These are phyloP conservation scores for Meira nashicola DNA, from an alignment of 1,284 basidiomycete species.

Conservation along the genomic window DNA sequence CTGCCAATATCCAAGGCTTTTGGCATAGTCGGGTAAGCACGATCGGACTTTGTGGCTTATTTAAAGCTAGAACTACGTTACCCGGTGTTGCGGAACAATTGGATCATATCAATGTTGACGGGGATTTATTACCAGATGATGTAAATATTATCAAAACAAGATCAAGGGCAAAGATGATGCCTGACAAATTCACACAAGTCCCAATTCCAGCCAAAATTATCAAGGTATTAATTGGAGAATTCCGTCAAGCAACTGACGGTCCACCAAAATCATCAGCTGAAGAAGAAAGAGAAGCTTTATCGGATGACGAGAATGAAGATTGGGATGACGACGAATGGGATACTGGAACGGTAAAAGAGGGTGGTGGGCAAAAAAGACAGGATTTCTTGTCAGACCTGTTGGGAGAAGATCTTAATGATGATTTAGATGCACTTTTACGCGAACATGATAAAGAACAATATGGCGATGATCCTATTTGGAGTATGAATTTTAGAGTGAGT, in stretches of 20 bases:
- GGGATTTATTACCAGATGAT: constrained; percentile 68
- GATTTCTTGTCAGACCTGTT: constrained; percentile 43
- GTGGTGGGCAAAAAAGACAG: constrained; percentile 57
- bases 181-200: constrained; percentile 76
- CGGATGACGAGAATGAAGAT: constrained; percentile 40
- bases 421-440: constrained; percentile 60
- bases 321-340: constrained; percentile 44
- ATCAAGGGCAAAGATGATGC: constrained; percentile 75
- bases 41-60: constrained; percentile 73
- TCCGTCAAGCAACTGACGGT: constrained; percentile 59
- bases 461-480: constrained; percentile 75
- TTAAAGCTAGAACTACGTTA: constrained; percentile 62
- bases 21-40: constrained; percentile 63
- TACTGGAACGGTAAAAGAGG: constrained; percentile 48
- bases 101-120: constrained; percentile 70
- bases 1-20: constrained; percentile 86
- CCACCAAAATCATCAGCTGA: constrained; percentile 14
- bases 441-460: constrained; percentile 69
- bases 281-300: constrained; percentile 20
- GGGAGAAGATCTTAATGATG: constrained; percentile 59
- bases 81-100: constrained; percentile 55
- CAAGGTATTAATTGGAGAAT: constrained; percentile 79
- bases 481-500: constrained; percentile 67
- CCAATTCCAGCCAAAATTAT: constrained; percentile 85
- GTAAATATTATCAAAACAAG: constrained; percentile 81